Evolutionary conservation across 805 yeast species (phyloP).

Genomic region (Saccharomyces eubayanus): DNA sequence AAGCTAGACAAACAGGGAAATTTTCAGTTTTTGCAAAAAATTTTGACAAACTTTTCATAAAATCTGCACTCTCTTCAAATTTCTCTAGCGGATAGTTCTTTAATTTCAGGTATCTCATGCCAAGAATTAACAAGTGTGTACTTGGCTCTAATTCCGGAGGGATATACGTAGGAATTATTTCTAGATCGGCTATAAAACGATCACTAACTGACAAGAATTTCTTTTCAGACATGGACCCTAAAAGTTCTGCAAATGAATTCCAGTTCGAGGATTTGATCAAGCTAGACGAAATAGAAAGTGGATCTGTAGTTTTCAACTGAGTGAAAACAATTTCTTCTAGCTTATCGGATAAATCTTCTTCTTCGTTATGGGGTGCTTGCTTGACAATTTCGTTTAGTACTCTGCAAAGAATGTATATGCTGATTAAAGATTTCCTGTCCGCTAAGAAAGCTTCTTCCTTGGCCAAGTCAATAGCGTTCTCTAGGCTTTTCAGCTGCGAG

Average conservation of each 20-base stretch:
- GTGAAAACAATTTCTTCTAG: slow-evolving; percentile 90
- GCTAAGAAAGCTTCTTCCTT: slow-evolving; percentile 70
- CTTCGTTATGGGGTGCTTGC: slow-evolving; percentile 70
- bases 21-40: slow-evolving; percentile 64
- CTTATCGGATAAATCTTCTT: slow-evolving; percentile 71
- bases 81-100: slow-evolving; percentile 79
- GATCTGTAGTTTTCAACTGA: slow-evolving; percentile 83
- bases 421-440: slow-evolving; percentile 76
- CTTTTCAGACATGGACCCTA: slow-evolving; percentile 85
- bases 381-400: slow-evolving; percentile 87
- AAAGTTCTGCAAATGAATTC: slow-evolving; percentile 79
- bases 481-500: slow-evolving; percentile 34
- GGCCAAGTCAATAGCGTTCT: slow-evolving; percentile 35
- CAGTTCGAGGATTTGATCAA: slow-evolving; percentile 84
- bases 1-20: slow-evolving; percentile 60
- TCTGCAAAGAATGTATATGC: slow-evolving; percentile 82
- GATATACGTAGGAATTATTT: slow-evolving; percentile 56
- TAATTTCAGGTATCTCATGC: slow-evolving; percentile 79
- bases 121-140: slow-evolving; percentile 69
- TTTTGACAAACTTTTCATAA: slow-evolving; percentile 75
- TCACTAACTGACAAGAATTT: slow-evolving; percentile 85
- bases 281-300: slow-evolving; percentile 54
- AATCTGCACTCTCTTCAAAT: slow-evolving; percentile 91
- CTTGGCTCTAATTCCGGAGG: slow-evolving; percentile 49
- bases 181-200: slow-evolving; percentile 85